A percentile compares a stretch with the other conserved stretches of the same genome.
Evolutionary conservation across 805 yeast genomes (phyloP).

Genomic region (Komagataella populi): DNA sequence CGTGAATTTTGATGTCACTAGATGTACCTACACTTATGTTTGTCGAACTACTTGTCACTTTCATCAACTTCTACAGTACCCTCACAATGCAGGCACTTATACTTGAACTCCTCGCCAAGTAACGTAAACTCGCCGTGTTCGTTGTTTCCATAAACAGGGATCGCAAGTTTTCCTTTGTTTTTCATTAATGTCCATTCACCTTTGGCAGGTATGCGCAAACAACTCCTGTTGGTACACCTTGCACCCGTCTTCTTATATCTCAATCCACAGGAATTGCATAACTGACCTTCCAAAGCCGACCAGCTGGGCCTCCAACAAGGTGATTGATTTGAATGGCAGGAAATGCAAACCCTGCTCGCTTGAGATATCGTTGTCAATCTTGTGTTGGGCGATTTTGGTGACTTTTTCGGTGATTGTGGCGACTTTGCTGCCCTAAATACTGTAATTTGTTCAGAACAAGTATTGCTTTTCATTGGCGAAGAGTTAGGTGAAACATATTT

Average conservation of each 20-base stretch:
- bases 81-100: slow-evolving; percentile 47
- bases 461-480: background rate
- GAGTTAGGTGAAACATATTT: background rate
- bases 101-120: slow-evolving; percentile 13
- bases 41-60: slow-evolving; percentile 2
- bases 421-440: background rate
- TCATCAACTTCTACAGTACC: slow-evolving; percentile 35
- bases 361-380: background rate
- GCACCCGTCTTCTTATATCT: slow-evolving; percentile 91
- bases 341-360: slow-evolving; percentile 54
- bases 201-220: slow-evolving; percentile 89
- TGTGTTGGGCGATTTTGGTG: slow-evolving; percentile 7
- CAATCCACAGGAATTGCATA: slow-evolving; percentile 93
- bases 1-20: background rate
- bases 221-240: slow-evolving; percentile 61
- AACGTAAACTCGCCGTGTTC: slow-evolving; percentile 4
- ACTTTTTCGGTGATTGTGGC: background rate
- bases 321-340: slow-evolving; percentile 81
- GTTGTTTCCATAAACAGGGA: slow-evolving; percentile 13
- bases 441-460: background rate
- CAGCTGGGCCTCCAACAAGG: slow-evolving; percentile 99
- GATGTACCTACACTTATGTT: background rate
- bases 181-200: slow-evolving; percentile 91
- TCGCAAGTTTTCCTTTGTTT: slow-evolving; percentile 37
- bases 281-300: slow-evolving; percentile 84